Percentiles rank a stretch among this genome's conserved stretches.
These are phyloP conservation scores for Botrytis paeoniae DNA, from an alignment of 2,329 filamentous ascomycete species.

Conservation along the genomic window DNA sequence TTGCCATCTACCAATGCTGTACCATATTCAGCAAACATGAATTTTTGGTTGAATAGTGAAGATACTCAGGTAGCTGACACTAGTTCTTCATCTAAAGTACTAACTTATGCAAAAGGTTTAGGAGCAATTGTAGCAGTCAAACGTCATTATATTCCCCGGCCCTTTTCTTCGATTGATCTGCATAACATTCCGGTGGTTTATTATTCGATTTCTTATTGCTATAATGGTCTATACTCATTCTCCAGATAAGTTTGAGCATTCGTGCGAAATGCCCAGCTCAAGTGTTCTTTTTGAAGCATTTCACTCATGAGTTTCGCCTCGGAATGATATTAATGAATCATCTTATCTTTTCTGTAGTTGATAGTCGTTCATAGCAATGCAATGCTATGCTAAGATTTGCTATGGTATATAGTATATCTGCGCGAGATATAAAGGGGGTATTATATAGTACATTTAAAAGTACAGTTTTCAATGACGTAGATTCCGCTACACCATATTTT, in stretches of 20 bases:
- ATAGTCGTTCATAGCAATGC: background rate
- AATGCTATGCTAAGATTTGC: background rate
- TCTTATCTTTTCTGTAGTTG: background rate
- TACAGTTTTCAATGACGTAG: constrained; percentile 20
- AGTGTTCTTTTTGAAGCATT: background rate
- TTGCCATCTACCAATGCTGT: background rate
- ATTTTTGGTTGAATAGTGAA: background rate
- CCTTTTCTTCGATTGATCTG: background rate
- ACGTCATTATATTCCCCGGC: background rate
- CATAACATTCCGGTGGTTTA: background rate
- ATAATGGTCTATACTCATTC: constrained; percentile 49
- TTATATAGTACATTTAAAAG: constrained; percentile 13
- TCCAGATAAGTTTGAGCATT: constrained; percentile 55
- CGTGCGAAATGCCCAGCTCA: background rate
- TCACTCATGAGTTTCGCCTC: background rate
- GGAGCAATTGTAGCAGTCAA: background rate
- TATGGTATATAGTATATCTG: background rate
- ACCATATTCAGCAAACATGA: too few relatives aligned
- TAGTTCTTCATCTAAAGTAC: background rate
- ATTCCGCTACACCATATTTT: constrained; percentile 14
- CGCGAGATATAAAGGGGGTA: constrained; percentile 1
- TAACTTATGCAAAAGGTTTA: too few relatives aligned
- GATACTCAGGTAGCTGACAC: background rate
- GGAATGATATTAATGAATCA: background rate
- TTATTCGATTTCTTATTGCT: background rate